Percentiles rank a stretch among this genome's conserved stretches.
Conservation (phyloP, 2,329 filamentous ascomycete genomes). For the Aureobasidium mangrovei region DNA sequence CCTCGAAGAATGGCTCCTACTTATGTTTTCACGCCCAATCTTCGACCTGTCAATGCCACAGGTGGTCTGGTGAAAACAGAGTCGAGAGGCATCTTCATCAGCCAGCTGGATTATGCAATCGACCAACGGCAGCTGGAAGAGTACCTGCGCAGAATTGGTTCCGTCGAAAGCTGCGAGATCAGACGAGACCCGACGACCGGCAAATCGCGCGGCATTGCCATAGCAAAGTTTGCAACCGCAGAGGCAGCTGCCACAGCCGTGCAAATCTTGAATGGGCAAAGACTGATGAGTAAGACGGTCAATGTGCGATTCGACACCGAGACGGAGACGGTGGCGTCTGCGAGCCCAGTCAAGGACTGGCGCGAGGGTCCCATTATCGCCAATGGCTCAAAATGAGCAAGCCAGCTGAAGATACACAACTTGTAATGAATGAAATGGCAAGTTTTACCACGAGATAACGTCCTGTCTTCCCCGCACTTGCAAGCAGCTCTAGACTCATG, state of each 20-base stretch:
- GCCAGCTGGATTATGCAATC: slow-evolving; percentile 5
- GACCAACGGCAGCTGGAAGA: slow-evolving; percentile 5
- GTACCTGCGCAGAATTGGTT: slow-evolving; percentile 5
- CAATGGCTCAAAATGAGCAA: slow-evolving; percentile 6
- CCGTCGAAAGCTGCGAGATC: slow-evolving; percentile 11
- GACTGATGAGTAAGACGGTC: not conserved
- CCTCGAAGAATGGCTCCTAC: not conserved
- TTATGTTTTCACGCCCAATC: not conserved
- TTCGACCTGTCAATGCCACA: slow-evolving; percentile 2
- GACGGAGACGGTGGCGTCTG: not conserved
- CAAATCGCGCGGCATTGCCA: slow-evolving; percentile 11
- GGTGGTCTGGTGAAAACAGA: slow-evolving; percentile 1
- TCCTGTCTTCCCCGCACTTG: not conserved
- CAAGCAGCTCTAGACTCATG: not conserved
- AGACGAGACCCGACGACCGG: slow-evolving; percentile 4
- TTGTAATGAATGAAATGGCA: not conserved
- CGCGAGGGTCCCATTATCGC: slow-evolving; percentile 6
- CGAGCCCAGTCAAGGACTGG: not conserved
- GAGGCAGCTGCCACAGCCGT: not conserved
- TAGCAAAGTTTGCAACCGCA: not conserved
- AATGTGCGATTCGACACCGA: slow-evolving; percentile 10
- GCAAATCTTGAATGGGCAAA: slow-evolving; percentile 7
- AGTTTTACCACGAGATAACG: not conserved
- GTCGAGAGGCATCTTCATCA: slow-evolving; percentile 10
- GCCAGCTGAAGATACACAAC: too few relatives aligned